These are phyloP conservation scores for Cystobasidium ongulense DNA, from an alignment of 768 basidiomycete species.

Conservation along the genomic window DNA sequence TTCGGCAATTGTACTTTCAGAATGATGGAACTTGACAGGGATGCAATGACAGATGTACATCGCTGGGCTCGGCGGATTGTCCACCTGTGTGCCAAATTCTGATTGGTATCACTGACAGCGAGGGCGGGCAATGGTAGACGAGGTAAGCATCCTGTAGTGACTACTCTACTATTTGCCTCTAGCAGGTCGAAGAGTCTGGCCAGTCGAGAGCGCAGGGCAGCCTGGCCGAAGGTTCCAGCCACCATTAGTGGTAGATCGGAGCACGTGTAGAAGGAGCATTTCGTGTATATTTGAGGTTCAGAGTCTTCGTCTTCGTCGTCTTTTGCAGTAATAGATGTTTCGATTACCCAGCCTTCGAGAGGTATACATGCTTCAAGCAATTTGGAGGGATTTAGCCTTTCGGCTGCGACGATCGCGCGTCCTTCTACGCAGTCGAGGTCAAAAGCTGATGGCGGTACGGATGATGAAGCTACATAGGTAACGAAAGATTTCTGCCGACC, in stretches of 20 bases:
- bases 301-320: constrained; percentile 5
- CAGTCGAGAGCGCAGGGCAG: constrained; percentile 77
- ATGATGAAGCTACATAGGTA: constrained; percentile 74
- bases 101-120: constrained; percentile 44
- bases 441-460: constrained; percentile 42
- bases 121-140: constrained; percentile 61
- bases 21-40: neutral
- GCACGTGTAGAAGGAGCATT: constrained; percentile 88
- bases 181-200: constrained; percentile 55
- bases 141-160: constrained; percentile 50
- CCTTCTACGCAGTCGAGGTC: neutral
- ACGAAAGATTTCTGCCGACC: constrained; percentile 52
- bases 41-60: neutral
- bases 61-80: constrained; percentile 35
- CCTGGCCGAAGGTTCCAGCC: constrained; percentile 76
- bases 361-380: constrained; percentile 73
- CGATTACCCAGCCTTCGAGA: constrained; percentile 89
- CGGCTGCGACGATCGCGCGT: constrained; percentile 41
- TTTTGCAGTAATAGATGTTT: constrained; percentile 59
- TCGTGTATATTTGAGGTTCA: constrained; percentile 82
- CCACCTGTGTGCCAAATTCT: neutral
- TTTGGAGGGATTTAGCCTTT: constrained; percentile 66
- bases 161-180: constrained; percentile 47
- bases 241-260: constrained; percentile 70
- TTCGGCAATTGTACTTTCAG: neutral